A percentile compares a stretch with the other conserved stretches of the same genome.
These are phyloP conservation scores for Sugiyamaella valdiviana DNA, from an alignment of 805 yeast genomes.

Conservation along the genomic window DNA sequence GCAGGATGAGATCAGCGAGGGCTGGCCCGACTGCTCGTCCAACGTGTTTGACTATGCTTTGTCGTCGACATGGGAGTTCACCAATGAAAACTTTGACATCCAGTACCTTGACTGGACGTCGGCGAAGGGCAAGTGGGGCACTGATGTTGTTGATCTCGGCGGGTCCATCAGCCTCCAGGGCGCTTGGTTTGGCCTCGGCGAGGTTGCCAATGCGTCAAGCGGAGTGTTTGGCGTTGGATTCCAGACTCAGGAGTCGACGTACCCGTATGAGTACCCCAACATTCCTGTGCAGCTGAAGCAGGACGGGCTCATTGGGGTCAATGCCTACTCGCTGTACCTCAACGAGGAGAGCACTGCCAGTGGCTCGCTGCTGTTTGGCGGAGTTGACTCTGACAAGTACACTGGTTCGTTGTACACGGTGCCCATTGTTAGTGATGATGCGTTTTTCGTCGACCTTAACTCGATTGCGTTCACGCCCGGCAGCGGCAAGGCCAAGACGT, in stretches of 20 bases:
- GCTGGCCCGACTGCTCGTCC: slow-evolving; percentile 20
- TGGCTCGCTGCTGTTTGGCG: slow-evolving; percentile 41
- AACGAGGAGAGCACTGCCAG: slow-evolving; percentile 32
- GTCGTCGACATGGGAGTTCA: slow-evolving; percentile 26
- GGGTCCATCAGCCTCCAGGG: slow-evolving; percentile 31
- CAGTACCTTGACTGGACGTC: slow-evolving; percentile 40
- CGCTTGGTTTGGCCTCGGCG: slow-evolving; percentile 20
- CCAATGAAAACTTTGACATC: slow-evolving; percentile 24
- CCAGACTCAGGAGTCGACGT: slow-evolving; percentile 23
- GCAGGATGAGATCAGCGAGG: slow-evolving; percentile 1
- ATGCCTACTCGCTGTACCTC: slow-evolving; percentile 58
- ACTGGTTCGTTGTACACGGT: slow-evolving; percentile 37
- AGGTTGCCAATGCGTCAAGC: not conserved
- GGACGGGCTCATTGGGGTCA: slow-evolving; percentile 48
- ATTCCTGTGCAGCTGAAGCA: slow-evolving; percentile 51
- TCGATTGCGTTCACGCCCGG: not conserved
- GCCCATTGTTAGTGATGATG: slow-evolving; percentile 30
- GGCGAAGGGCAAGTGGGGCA: slow-evolving; percentile 55
- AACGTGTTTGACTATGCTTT: slow-evolving; percentile 26
- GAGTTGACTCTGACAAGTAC: slow-evolving; percentile 39
- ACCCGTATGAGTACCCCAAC: slow-evolving; percentile 41
- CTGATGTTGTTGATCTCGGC: slow-evolving; percentile 53
- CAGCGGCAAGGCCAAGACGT: not conserved
- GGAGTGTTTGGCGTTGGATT: slow-evolving; percentile 23
- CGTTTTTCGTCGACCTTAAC: not conserved